Evolutionary conservation across 441 rosid species (phyloP).

Genomic region (Erodium chrysanthum): DNA sequence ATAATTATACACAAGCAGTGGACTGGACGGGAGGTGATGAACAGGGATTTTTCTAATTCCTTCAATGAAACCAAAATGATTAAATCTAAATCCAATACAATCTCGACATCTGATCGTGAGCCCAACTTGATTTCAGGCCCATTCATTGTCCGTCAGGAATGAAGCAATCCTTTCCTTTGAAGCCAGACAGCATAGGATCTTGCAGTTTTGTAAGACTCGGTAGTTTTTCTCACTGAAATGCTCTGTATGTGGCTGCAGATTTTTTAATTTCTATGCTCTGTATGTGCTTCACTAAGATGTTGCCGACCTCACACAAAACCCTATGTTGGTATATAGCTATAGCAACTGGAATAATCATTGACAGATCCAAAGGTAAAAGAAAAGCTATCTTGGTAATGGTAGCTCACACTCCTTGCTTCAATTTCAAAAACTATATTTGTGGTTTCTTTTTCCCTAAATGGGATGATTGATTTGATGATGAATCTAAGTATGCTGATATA

Average conservation of each 20-base stretch:
- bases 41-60: no score
- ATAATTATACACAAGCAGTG: no score
- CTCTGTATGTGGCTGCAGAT: neutral
- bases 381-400: neutral
- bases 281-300: neutral
- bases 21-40: no score
- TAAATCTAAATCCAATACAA: no score
- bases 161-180: neutral
- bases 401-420: neutral
- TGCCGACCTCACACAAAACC: slow-evolving; percentile 1
- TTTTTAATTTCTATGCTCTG: neutral
- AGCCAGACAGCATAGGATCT: neutral
- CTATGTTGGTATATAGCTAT: neutral
- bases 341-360: neutral
- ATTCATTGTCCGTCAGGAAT: neutral
- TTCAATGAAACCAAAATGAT: no score
- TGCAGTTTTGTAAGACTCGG: neutral
- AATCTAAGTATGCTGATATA: neutral
- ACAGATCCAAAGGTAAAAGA: neutral
- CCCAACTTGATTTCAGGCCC: slow-evolving; percentile 4
- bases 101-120: neutral
- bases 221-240: neutral
- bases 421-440: neutral
- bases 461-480: no score
- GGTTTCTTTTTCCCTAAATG: neutral